Evolutionary conservation across 768 basidiomycete genomes (phyloP).

Genomic region (Pulveroboletus frians): DNA sequence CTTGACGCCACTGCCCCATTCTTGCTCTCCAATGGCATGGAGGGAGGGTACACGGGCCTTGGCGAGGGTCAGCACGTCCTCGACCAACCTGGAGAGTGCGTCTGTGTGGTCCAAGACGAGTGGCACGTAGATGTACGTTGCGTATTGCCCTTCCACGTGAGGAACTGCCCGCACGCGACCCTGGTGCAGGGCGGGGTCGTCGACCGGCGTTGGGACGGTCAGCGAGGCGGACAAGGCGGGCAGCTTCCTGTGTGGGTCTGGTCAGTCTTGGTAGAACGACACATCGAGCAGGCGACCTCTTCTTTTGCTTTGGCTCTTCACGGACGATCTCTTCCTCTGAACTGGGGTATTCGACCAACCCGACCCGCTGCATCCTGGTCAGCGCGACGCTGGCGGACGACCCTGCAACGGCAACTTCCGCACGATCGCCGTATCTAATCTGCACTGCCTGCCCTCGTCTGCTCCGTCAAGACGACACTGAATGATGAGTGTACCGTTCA

Average conservation of each 20-base stretch:
- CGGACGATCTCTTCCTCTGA: constrained; percentile 39
- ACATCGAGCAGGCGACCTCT: constrained; percentile 31
- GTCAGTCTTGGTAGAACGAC: background rate
- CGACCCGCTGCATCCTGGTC: constrained; percentile 22
- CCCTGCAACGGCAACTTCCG: constrained; percentile 13
- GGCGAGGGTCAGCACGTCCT: constrained; percentile 42
- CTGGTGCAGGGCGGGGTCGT: constrained; percentile 78
- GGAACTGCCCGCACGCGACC: constrained; percentile 72
- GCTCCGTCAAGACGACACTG: background rate
- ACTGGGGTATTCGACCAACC: constrained; percentile 46
- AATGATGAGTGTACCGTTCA: constrained; percentile 65
- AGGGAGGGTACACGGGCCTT: constrained; percentile 42
- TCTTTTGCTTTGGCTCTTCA: constrained; percentile 31
- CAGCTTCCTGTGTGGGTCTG: constrained; percentile 44
- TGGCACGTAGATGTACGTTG: constrained; percentile 72
- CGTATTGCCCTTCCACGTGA: constrained; percentile 84
- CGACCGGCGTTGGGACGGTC: constrained; percentile 45
- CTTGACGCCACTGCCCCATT: background rate
- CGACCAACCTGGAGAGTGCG: constrained; percentile 42
- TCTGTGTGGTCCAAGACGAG: constrained; percentile 43
- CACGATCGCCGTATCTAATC: constrained; percentile 1
- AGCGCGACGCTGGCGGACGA: background rate
- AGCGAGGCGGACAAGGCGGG: constrained; percentile 54
- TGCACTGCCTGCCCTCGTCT: too few relatives aligned
- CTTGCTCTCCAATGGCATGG: constrained; percentile 37